Evolutionary conservation across 106 monocot species (phyloP), one percentile per base, ranked within the genome.

Genomic region (Dioscorea dumetorum): DNA sequence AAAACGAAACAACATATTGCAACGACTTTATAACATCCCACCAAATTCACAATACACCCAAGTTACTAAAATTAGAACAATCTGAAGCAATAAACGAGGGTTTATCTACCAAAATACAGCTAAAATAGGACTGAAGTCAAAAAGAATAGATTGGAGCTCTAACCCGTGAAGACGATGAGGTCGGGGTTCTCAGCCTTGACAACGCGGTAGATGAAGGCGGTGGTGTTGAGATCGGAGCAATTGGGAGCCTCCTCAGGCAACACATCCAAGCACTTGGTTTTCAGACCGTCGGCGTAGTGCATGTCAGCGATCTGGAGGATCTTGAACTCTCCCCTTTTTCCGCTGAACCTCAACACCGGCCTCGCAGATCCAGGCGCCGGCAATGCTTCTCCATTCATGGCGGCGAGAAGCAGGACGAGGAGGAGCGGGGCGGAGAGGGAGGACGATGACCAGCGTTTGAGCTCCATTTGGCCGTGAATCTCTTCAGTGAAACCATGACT

Each of bases 171-270:
- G 0, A 54, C 54, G 54, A 54, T 74, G 76, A 94, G 90, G 56
- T 94, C 87, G 28, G 94, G 94, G 35, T 81, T 80, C 82, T 90
- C 94, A 24, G 77, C 82, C 12, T 48, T 68, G 65, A 94, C 75
- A 34, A 90, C 67, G 21, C 94, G 83, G 63, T 74, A 76, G 78
- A 87, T 57, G 72, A 94, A 94, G 57, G 82, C 82, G 33, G 94
- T 87, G 74, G 94, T 90, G 82, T 94, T 94, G 78, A 94, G 85
- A 41, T 94, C 94, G 64, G 94, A 85, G 84, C 94, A 94, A 64
- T 67, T 76, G 52, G 70, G 32, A 17, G 64, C 23, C 80, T 87
- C 78, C 28, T 54, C 14, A 7, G 84, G 78, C 58, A 87, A 69
- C 8, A 94, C 87, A 63, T 94, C 72, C 3, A 72, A 70, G 73